Evolutionary conservation across 306 rosid species (phyloP), one percentile per base, ranked within the genome.

Genomic region (Malus asiatica): DNA sequence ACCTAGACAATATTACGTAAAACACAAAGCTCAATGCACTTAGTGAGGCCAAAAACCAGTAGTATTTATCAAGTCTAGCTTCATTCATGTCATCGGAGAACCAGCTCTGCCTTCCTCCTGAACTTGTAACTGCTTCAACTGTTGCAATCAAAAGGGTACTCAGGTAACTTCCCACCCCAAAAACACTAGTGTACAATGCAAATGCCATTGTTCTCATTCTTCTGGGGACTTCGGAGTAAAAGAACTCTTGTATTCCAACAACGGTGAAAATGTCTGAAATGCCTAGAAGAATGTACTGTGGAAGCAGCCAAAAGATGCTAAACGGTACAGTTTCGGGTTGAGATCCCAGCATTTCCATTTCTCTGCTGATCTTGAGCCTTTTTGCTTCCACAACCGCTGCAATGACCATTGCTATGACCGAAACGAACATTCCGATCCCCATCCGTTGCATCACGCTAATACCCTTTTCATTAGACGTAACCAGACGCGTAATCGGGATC

Each of bases 231-330:
- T 95, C 96, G 15, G 92, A 83, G 84, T 90, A 95, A 60, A 95
- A 95, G 40, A 95, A 95, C 75, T 95, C 99, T 22, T 95, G 97
- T 97, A 95, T 95, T 2, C 99, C 99, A 51, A 95, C 97, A 29
- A 92, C 97, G 1, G 97, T 95, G 83, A 95, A 95, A 72, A 92
- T 92, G 76, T 92, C 99, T 15, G 97, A 89, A 40, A 95, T 72
- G 3, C 99, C 99, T 9, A 95, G 75, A 7, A 95, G 86, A 53
- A 95, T 86, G 77, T 95, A 95, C 45, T 95, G 99, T 11, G 99
- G 99, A 11, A 95, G 70, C 74, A 95, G 30, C 97, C 97, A 95
- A 76, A 95, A 89, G 53, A 95, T 95, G 84, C 97, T 90, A 1
- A 95, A 75, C 4, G 81, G 81, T 5, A 85, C 93, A 0, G 82